Percentiles rank a stretch among this genome's conserved stretches.
Conservation (phyloP, 2,329 filamentous ascomycete species). For the Cercospora sojina region DNA sequence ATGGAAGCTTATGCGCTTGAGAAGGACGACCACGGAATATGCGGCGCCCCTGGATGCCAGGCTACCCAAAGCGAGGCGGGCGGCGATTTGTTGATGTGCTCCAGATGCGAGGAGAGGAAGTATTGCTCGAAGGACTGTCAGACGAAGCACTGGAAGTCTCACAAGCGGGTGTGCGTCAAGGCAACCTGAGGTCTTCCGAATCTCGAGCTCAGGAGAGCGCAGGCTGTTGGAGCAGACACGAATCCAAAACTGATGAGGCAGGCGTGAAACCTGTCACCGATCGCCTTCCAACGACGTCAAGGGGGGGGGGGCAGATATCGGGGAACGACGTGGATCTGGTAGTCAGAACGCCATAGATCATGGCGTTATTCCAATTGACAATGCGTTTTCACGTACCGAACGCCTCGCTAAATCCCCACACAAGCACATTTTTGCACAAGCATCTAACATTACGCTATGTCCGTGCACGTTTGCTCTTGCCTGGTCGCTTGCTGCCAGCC, state of each 20-base stretch:
- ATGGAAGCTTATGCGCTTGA: not conserved
- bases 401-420: slow-evolving; percentile 15
- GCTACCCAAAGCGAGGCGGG: not conserved
- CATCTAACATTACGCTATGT: slow-evolving; percentile 6
- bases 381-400: slow-evolving; percentile 9
- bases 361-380: not conserved
- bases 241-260: too few species aligned
- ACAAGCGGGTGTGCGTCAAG: not conserved
- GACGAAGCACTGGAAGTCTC: not conserved
- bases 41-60: not conserved
- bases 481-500: slow-evolving; percentile 45
- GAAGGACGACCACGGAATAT: not conserved
- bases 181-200: not conserved
- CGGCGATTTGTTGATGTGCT: slow-evolving; percentile 5
- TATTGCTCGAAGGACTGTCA: slow-evolving; percentile 43
- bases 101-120: slow-evolving; percentile 24
- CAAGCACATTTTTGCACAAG: not conserved
- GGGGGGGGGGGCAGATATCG: not conserved
- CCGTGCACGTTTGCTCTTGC: slow-evolving; percentile 44
- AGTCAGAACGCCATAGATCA: not conserved
- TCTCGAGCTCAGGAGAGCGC: not conserved
- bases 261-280: too few species aligned
- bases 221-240: not conserved
- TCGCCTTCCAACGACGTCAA: too few species aligned
- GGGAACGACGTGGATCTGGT: not conserved